Evolutionary conservation across 306 rosid genomes (phyloP), one percentile per base, ranked within the genome.

Genomic region (Pachyrhizus erosus): DNA sequence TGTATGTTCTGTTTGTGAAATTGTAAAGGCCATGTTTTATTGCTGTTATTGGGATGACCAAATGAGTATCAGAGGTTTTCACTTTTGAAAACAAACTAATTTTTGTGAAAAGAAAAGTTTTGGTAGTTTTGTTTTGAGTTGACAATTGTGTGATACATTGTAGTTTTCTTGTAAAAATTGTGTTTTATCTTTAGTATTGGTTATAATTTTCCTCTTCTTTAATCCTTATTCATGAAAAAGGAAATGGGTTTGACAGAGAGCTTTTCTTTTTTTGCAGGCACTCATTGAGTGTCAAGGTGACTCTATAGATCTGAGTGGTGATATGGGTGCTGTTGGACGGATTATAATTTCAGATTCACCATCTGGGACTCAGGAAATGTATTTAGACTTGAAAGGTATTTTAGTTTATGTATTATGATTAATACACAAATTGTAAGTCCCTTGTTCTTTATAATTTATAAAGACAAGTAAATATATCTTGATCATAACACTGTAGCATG

Each of bases 231-330:
- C 81, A 51, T 48, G 65, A 79, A 76, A 80, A 80, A 46, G 73
- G 42, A 60, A 84, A 78, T 26, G 62, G 9, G 26, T 51, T 61
- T 90, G 23, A 80, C 70, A 12, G 77, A 58, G 72, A 33, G 76
- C 23, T 80, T 80, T 73, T 65, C 43, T 55, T 21, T 73, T 85
- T 52, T 43, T 80, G 84, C 89, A 93, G 98, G 97, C 93, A 14
- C 98, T 96, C 65, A 82, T 96, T 83, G 99, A 96, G 84, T 92
- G 98, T 87, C 97, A 93, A 92, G 97, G 95, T 84, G 95, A 89
- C 80, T 92, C 99, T 43, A 93, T 96, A 80, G 97, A 96, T 84
- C 87, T 92, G 87, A 90, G 94, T 70, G 98, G 99, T 9, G 99
- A 96, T 84, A 72, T 96, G 85, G 99, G 99, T 9, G 93, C 94